Evolutionary conservation across 257 asterid genomes (phyloP).

Genomic region (Solanum okadae): DNA sequence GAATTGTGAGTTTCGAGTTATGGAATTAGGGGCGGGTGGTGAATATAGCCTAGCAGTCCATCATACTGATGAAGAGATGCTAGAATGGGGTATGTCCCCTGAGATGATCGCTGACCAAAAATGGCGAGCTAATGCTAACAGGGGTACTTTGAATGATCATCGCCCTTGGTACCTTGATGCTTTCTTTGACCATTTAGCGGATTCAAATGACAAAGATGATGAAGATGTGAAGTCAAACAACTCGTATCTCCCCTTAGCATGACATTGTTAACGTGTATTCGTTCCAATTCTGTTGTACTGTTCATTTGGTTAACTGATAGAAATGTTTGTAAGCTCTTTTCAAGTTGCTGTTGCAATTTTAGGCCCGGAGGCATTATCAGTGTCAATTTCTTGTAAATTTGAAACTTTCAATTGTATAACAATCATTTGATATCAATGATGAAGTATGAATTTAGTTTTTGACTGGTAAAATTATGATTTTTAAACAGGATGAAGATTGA

Average conservation of each 20-base stretch:
- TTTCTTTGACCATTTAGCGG: conserved; percentile 22
- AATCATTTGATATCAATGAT: background rate
- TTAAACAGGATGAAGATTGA: background rate
- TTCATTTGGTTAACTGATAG: background rate
- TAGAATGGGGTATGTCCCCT: conserved; percentile 29
- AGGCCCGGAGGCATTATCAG: background rate
- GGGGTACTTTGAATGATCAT: conserved; percentile 24
- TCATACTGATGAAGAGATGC: conserved; percentile 33
- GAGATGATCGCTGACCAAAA: conserved; percentile 34
- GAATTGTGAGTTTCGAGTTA: conserved; percentile 32
- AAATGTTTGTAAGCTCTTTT: background rate
- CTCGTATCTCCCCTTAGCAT: background rate
- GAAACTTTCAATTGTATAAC: background rate
- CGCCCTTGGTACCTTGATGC: conserved; percentile 24
- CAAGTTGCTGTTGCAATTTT: background rate
- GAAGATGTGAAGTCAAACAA: conserved; percentile 6
- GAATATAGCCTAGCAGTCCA: conserved; percentile 36
- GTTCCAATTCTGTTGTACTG: background rate
- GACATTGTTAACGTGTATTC: background rate
- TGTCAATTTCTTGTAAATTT: background rate
- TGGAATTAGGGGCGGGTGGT: conserved; percentile 35
- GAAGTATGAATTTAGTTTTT: background rate
- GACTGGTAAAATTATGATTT: background rate
- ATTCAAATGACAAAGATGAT: conserved; percentile 14
- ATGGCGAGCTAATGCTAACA: conserved; percentile 24